Conservation (phyloP, 1,284 basidiomycete genomes). For the Peniophora sp. region DNA sequence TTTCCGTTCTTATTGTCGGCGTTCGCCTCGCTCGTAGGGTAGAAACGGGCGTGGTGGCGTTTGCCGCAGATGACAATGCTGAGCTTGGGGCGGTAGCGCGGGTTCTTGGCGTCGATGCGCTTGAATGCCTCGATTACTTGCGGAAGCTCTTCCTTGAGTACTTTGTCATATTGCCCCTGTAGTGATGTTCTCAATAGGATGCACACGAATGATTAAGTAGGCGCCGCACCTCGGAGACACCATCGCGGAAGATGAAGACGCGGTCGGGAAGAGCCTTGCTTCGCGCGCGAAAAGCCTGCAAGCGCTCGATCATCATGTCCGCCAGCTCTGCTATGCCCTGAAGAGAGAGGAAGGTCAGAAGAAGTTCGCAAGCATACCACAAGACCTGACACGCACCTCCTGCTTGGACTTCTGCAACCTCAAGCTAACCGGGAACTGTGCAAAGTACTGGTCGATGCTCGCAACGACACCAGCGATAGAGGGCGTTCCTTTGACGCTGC, state of each 20-base stretch:
- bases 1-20: constrained; percentile 56
- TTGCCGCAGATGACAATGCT: constrained; percentile 75
- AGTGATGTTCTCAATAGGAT: background rate
- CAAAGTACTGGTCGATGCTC: constrained; percentile 55
- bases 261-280: constrained; percentile 51
- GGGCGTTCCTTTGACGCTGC: constrained; percentile 52
- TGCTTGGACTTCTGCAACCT: constrained; percentile 54
- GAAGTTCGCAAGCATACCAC: background rate
- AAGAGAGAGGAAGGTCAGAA: background rate
- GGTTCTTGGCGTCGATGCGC: constrained; percentile 34
- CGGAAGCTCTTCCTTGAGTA: constrained; percentile 49
- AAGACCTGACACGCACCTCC: constrained; percentile 41
- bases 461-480: constrained; percentile 76
- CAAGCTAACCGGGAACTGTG: constrained; percentile 64
- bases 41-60: constrained; percentile 69
- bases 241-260: constrained; percentile 67
- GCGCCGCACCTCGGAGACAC: constrained; percentile 59
- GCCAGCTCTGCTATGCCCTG: constrained; percentile 61
- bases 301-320: constrained; percentile 61
- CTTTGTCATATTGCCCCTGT: constrained; percentile 61
- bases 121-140: constrained; percentile 51
- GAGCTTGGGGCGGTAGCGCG: constrained; percentile 50
- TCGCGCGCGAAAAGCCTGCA: constrained; percentile 47
- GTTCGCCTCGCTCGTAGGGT: constrained; percentile 36
- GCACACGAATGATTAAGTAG: background rate